Evolutionary conservation across 2,329 filamentous ascomycete genomes (phyloP), one percentile per base, ranked within the genome.

Genomic region (Botrytis hyacinthi): DNA sequence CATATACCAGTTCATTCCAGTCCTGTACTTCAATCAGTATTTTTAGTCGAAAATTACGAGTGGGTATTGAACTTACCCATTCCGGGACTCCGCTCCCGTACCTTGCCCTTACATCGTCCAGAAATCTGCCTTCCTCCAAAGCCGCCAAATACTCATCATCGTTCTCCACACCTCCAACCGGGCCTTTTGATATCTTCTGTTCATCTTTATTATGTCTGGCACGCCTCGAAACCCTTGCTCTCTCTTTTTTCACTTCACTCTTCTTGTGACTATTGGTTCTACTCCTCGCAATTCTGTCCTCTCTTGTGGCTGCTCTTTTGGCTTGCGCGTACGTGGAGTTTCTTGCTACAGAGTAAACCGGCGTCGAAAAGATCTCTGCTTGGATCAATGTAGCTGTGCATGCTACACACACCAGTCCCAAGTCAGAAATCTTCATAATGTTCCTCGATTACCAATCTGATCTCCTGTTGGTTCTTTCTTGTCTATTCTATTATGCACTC

Each of bases 1-100:
- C 68, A 35, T 75, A 74, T 14, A 71, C 29, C 4, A 74, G 51
- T 40, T 73, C 71, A 10, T 73, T 70, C 63, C 70, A 72, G 40
- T 70, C 74, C 73, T 75, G 44, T 54, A 18, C 6, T 59, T 42
- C 12, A 4, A 54, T 72, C n/a, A 69, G 42, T 18, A 61, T 46
- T 32, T 3, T 16, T 16, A 8, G 16, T 20, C 9, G 32, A 46
- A 2, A 20, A 8, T 20, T 8, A 18, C 68, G n/a, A 16, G 46
- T 14, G 16, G 29, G 29, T 22, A 6, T 5, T 29, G 1, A 32
- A 60, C 62, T 72, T 59, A 72, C 71, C 71, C 71, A 72, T 10
- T 44, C 26, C 4, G 63, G 51, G 3, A 69, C 46, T n/a, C 63
- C 62, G 60, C 37, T 69, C 1, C 40, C 62, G 26, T 72, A 60